Conservation (phyloP, 1,139 yeast species). For the Martiniozyma asiatica region DNA sequence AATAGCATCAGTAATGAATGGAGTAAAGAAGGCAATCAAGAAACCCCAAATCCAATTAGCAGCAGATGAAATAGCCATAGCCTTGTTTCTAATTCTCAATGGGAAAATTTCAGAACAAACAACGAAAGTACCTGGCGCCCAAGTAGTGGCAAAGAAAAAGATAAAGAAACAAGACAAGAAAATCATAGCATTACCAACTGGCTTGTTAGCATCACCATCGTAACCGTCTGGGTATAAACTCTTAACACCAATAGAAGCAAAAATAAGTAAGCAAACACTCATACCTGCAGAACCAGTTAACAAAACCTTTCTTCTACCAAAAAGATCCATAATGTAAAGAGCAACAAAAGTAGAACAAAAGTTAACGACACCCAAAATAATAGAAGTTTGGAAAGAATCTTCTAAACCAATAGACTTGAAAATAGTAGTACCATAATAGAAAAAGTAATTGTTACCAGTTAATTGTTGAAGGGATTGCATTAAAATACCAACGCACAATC, state of each 20-base stretch:
- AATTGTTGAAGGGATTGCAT: constrained; percentile 65
- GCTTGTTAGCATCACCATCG: constrained; percentile 24
- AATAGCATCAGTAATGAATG: constrained; percentile 48
- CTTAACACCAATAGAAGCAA: constrained; percentile 59
- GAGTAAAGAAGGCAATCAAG: constrained; percentile 64
- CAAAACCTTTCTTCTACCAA: constrained; percentile 61
- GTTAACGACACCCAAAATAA: constrained; percentile 68
- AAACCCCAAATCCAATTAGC: constrained; percentile 77
- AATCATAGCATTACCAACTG: constrained; percentile 68
- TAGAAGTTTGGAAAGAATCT: constrained; percentile 67
- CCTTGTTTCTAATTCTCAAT: constrained; percentile 66
- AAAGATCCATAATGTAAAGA: constrained; percentile 51
- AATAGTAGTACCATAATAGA: constrained; percentile 70
- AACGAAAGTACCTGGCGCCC: constrained; percentile 82
- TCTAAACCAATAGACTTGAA: constrained; percentile 65
- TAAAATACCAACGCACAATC: constrained; percentile 54
- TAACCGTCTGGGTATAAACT: constrained; percentile 45
- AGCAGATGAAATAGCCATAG: constrained; percentile 64
- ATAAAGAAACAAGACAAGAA: constrained; percentile 70
- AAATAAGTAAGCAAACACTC: constrained; percentile 53
- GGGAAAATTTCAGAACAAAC: constrained; percentile 74
- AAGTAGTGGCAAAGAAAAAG: constrained; percentile 72
- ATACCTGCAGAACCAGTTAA: constrained; percentile 54
- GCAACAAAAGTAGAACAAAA: constrained; percentile 64
- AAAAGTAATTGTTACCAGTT: constrained; percentile 72